phyloP scores from a whole-genome alignment of 768 basidiomycete species.

The Amanita fuliginea region DNA sequence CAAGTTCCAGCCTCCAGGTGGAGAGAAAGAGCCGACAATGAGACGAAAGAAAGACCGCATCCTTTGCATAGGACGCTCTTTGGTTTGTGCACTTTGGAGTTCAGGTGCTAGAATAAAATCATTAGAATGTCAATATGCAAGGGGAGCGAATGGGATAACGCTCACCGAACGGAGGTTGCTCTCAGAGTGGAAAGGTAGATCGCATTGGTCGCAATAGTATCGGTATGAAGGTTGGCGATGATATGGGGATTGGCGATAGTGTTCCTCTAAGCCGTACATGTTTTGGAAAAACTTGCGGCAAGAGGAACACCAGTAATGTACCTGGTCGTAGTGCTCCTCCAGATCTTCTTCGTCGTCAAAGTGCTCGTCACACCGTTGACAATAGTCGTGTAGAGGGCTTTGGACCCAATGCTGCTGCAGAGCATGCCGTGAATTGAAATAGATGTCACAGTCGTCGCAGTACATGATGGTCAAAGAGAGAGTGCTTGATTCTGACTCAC shows the following conservation, averaged over 20 bases:
- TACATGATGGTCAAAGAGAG: constrained; percentile 10
- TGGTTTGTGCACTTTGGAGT: constrained; percentile 38
- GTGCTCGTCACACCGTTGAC: constrained; percentile 36
- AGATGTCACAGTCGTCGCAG: constrained; percentile 33
- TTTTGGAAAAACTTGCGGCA: constrained; percentile 34
- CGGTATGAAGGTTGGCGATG: not conserved
- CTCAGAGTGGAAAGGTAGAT: constrained; percentile 27
- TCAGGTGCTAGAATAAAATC: constrained; percentile 29
- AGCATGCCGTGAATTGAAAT: constrained; percentile 26
- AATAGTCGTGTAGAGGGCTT: constrained; percentile 38
- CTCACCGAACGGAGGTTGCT: constrained; percentile 22
- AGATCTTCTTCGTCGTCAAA: constrained; percentile 24
- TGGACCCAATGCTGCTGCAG: constrained; percentile 44
- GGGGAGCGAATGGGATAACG: not conserved
- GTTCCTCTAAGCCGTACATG: constrained; percentile 30
- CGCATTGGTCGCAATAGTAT: constrained; percentile 34
- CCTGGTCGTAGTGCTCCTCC: constrained; percentile 24
- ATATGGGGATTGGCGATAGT: constrained; percentile 30
- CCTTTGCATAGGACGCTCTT: constrained; percentile 24
- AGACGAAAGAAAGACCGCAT: constrained; percentile 35
- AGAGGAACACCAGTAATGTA: constrained; percentile 30
- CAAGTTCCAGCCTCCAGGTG: constrained; percentile 59
- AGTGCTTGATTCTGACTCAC: no score
- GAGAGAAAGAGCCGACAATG: constrained; percentile 42
- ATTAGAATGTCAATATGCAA: not conserved